Percentiles rank a stretch among this genome's conserved stretches.
phyloP scores from a whole-genome alignment of 495 filamentous ascomycete species.

The Lophiostoma macrostomum region DNA sequence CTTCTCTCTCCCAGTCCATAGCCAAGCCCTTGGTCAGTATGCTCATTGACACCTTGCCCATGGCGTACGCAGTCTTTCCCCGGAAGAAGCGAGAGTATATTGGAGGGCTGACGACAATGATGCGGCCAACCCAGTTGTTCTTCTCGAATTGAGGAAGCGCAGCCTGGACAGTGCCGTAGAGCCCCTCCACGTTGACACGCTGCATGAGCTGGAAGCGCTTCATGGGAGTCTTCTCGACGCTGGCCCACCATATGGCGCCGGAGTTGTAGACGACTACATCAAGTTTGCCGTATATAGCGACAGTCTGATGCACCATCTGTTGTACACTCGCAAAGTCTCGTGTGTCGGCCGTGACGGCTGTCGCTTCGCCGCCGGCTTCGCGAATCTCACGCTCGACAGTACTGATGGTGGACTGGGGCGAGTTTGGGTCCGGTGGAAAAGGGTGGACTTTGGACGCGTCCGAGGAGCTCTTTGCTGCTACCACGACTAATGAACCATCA shows the following conservation, averaged over 20 bases:
- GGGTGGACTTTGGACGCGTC: constrained; percentile 53
- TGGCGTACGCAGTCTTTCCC: constrained; percentile 83
- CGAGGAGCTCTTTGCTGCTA: constrained; percentile 76
- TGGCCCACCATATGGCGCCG: constrained; percentile 84
- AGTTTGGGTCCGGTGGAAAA: constrained; percentile 84
- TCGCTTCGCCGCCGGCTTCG: constrained; percentile 61
- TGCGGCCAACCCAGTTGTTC: constrained; percentile 56
- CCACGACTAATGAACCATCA: constrained; percentile 57
- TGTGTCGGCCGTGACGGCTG: constrained; percentile 68
- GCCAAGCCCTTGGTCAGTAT: constrained; percentile 76
- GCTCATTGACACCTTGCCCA: constrained; percentile 84
- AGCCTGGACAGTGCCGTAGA: constrained; percentile 67
- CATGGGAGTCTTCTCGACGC: constrained; percentile 68
- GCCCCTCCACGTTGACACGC: constrained; percentile 71
- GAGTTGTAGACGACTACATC: constrained; percentile 81
- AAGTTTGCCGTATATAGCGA: constrained; percentile 58
- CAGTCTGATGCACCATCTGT: constrained; percentile 57
- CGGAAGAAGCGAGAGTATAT: constrained; percentile 83
- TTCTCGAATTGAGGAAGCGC: constrained; percentile 58
- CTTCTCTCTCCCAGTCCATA: constrained; percentile 76
- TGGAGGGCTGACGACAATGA: constrained; percentile 80
- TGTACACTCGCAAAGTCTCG: constrained; percentile 62
- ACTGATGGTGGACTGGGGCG: constrained; percentile 70
- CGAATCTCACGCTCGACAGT: constrained; percentile 79
- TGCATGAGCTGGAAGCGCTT: constrained; percentile 84